Conservation (phyloP, 2,329 filamentous ascomycete genomes). For the Aquanectria penicillioides region DNA sequence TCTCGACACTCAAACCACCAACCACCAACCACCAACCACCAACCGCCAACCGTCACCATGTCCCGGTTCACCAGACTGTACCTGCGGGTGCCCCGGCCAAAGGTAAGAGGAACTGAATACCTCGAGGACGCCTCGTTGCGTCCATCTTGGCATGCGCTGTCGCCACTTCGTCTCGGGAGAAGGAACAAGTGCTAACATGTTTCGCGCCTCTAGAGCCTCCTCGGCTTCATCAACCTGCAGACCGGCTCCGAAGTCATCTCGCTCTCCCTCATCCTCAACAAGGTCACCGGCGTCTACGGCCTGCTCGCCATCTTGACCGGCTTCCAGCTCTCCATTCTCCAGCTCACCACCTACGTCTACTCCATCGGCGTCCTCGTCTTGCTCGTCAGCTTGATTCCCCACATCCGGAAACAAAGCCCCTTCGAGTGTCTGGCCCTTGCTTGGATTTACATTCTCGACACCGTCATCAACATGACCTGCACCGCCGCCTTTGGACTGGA, state of each 20-base stretch:
- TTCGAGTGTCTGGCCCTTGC: constrained; percentile 84
- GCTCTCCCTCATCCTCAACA: constrained; percentile 87
- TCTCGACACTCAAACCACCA: neutral
- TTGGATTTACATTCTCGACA: constrained; percentile 87
- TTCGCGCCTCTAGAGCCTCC: constrained; percentile 80
- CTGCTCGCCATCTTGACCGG: constrained; percentile 90
- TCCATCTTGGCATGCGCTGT: constrained; percentile 21
- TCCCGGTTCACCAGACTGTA: constrained; percentile 50
- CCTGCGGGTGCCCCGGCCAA: constrained; percentile 52
- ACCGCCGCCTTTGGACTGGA: constrained; percentile 83
- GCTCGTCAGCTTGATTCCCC: constrained; percentile 76
- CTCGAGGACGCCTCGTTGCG: neutral
- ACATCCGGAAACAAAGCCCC: constrained; percentile 81
- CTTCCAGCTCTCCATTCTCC: constrained; percentile 81
- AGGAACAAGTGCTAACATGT: too few relatives aligned
- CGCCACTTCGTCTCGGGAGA: constrained; percentile 3
- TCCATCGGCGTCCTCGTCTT: constrained; percentile 76
- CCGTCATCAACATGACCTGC: constrained; percentile 82
- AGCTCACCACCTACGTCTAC: constrained; percentile 93
- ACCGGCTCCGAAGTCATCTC: constrained; percentile 88
- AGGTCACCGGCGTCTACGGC: constrained; percentile 89
- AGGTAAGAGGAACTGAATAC: constrained; percentile 45
- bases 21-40: too few relatives aligned
- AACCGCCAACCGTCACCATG: too few relatives aligned
- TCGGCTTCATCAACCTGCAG: constrained; percentile 86